phyloP scores from a whole-genome alignment of 2,329 filamentous ascomycete genomes.

The Penicillium psychrosexuale region DNA sequence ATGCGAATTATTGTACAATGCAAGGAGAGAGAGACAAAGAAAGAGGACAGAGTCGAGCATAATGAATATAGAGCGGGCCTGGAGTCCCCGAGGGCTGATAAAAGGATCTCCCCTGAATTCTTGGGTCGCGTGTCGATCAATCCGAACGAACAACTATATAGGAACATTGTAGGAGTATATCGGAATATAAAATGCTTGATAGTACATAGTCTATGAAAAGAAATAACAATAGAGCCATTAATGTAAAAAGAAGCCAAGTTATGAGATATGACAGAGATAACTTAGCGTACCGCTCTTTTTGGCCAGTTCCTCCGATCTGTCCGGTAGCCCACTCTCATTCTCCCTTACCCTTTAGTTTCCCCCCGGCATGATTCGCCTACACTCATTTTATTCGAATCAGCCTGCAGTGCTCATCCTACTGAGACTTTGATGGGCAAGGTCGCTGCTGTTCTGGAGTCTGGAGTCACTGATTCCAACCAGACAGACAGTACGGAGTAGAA shows the following conservation, averaged over 20 bases:
- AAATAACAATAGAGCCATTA: neutral
- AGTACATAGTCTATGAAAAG: neutral
- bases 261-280: conserved; percentile 8
- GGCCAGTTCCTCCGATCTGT: conserved; percentile 21
- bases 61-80: neutral
- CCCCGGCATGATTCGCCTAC: conserved; percentile 13
- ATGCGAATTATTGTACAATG: conserved; percentile 8
- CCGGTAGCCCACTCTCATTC: conserved; percentile 21
- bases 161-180: neutral
- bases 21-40: neutral
- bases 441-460: conserved; percentile 8
- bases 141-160: neutral
- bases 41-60: neutral
- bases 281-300: conserved; percentile 18
- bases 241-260: conserved; percentile 7
- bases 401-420: conserved; percentile 10
- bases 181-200: neutral
- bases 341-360: conserved; percentile 14
- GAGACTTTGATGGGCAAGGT: conserved; percentile 11
- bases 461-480: conserved; percentile 5
- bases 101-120: conserved; percentile 8
- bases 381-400: conserved; percentile 6
- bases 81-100: neutral
- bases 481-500: conserved; percentile 8
- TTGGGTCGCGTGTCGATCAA: conserved; percentile 11